These are phyloP conservation scores for Tardiomyces depauwii DNA, from an alignment of 1,139 yeast genomes.

Conservation along the genomic window DNA sequence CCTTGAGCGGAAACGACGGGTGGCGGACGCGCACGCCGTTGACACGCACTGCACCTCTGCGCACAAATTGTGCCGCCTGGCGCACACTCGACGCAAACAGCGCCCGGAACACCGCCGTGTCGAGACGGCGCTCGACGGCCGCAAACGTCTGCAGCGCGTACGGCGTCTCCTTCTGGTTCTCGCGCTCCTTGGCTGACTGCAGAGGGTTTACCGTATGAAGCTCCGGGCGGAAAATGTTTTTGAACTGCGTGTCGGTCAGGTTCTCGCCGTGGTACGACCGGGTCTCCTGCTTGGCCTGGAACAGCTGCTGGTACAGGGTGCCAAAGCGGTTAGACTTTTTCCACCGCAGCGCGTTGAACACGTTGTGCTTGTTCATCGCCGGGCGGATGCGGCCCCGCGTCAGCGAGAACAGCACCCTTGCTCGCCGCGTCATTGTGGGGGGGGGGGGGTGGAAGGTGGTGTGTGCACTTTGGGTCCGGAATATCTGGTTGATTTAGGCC, in stretches of 20 bases:
- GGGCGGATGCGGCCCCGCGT: slow-evolving; percentile 54
- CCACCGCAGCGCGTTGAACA: slow-evolving; percentile 56
- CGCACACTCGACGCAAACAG: slow-evolving; percentile 90
- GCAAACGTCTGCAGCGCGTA: slow-evolving; percentile 83
- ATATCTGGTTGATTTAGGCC: too few species aligned
- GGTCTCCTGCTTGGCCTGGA: slow-evolving; percentile 84
- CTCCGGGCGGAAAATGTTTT: slow-evolving; percentile 57
- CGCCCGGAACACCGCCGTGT: slow-evolving; percentile 80
- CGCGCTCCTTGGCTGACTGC: slow-evolving; percentile 12
- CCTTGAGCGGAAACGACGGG: slow-evolving; percentile 65
- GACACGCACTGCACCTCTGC: slow-evolving; percentile 74
- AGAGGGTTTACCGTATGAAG: slow-evolving; percentile 73
- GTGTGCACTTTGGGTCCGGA: too few species aligned
- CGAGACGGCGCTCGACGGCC: slow-evolving; percentile 76
- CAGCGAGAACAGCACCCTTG: slow-evolving; percentile 13
- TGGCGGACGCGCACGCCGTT: slow-evolving; percentile 69
- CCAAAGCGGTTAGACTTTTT: slow-evolving; percentile 32
- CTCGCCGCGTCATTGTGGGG: slow-evolving; percentile 12
- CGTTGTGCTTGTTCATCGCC: slow-evolving; percentile 84
- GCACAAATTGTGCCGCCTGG: slow-evolving; percentile 85
- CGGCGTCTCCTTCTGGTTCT: slow-evolving; percentile 35
- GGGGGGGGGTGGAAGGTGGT: too few species aligned
- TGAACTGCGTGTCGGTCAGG: slow-evolving; percentile 75
- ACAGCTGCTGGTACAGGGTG: slow-evolving; percentile 79
- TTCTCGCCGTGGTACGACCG: slow-evolving; percentile 96